Evolutionary conservation across 495 filamentous ascomycete species (phyloP).

Genomic region (Aspergillus diversus): DNA sequence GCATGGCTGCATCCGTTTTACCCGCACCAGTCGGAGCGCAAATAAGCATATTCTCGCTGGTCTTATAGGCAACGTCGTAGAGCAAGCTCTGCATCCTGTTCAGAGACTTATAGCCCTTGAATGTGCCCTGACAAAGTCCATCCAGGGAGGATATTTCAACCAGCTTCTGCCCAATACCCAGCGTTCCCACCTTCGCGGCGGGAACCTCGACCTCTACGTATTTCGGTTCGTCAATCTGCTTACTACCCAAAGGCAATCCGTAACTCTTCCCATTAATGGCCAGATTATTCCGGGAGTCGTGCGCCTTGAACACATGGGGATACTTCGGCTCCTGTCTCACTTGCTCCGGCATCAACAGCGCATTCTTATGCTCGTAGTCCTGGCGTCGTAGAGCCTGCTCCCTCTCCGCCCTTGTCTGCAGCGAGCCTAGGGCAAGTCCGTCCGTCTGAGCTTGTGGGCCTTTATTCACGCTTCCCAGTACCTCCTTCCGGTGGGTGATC

Average conservation of each 20-base stretch:
- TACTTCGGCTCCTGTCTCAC: conserved; percentile 69
- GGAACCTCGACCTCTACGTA: conserved; percentile 91
- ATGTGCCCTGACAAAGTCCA: conserved; percentile 86
- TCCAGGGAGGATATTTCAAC: conserved; percentile 82
- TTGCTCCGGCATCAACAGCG: conserved; percentile 63
- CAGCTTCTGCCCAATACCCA: conserved; percentile 71
- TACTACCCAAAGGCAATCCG: conserved; percentile 67
- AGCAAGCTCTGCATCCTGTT: conserved; percentile 99
- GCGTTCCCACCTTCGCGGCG: conserved; percentile 74
- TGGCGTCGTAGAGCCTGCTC: conserved; percentile 72
- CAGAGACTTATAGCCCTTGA: conserved; percentile 88
- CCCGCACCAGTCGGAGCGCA: conserved; percentile 97
- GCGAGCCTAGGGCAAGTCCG: conserved; percentile 54
- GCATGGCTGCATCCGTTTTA: conserved; percentile 99
- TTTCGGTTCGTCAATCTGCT: conserved; percentile 63
- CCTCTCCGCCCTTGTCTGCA: conserved; percentile 76
- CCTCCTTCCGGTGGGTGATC: conserved; percentile 69
- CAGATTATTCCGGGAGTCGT: conserved; percentile 81
- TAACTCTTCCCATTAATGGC: conserved; percentile 77
- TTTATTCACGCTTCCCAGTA: conserved; percentile 47
- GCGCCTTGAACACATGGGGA: conserved; percentile 87
- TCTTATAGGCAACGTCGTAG: conserved; percentile 93
- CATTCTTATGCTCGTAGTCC: conserved; percentile 82
- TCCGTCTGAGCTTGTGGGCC: conserved; percentile 46
- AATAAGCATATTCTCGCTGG: conserved; percentile 97